A percentile compares a stretch with the other conserved stretches of the same genome.
Evolutionary conservation across 2,329 filamentous ascomycete genomes (phyloP).

Genomic region (Claviceps lovelessii): DNA sequence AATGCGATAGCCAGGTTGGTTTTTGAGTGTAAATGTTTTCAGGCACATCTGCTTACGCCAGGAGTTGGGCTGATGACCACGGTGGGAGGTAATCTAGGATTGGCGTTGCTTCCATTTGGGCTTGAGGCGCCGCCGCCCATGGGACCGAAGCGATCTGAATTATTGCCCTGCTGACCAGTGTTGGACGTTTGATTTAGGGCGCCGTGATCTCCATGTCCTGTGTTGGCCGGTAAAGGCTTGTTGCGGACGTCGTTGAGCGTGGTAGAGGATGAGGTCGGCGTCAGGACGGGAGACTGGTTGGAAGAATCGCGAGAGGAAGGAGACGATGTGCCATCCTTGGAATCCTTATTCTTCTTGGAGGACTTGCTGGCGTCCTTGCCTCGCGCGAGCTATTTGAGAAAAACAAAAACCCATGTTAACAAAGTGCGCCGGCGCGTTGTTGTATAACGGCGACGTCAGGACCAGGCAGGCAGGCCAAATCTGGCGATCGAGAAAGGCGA

Average conservation of each 20-base stretch:
- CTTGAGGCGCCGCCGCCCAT: conserved; percentile 21
- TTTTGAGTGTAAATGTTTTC: neutral
- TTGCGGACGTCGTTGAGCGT: conserved; percentile 74
- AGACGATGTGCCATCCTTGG: conserved; percentile 65
- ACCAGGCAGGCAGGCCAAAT: neutral
- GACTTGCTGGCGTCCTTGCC: conserved; percentile 80
- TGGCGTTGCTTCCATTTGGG: conserved; percentile 21
- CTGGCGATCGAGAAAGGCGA: neutral
- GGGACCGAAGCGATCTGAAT: conserved; percentile 29
- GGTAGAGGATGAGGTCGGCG: conserved; percentile 79
- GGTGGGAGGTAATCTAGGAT: conserved; percentile 53
- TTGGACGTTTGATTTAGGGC: conserved; percentile 26
- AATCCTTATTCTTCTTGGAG: conserved; percentile 58
- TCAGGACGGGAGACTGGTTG: conserved; percentile 50
- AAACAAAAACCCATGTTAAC: conserved; percentile 6
- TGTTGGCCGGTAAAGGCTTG: conserved; percentile 57
- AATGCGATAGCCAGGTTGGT: neutral
- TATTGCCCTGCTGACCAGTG: conserved; percentile 21
- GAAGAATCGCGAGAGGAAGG: conserved; percentile 46
- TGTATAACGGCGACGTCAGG: neutral
- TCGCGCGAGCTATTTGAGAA: conserved; percentile 61
- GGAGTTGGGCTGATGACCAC: conserved; percentile 91
- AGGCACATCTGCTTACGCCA: conserved; percentile 45
- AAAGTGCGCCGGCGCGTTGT: conserved; percentile 3
- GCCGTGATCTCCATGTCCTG: conserved; percentile 27